Base-by-base conservation (phyloP, 352 stramenopile genomes). In the Globisporangium mamillatum region DNA sequence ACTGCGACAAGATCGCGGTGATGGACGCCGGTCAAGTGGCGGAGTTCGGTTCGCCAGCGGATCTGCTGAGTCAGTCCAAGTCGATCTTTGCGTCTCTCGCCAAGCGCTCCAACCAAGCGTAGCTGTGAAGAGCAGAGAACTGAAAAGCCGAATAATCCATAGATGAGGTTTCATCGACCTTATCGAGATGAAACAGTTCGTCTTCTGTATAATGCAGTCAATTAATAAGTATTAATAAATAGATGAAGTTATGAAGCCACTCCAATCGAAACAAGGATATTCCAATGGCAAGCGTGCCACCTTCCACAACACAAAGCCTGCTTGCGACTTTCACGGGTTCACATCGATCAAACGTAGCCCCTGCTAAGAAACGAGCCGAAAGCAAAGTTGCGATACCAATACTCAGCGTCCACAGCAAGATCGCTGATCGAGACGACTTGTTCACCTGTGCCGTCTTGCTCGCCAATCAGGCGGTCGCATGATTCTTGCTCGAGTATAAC, bases 1-100 rank as follows among this genome's bases (percentile, higher is more conserved):
- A 98, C 75, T 97, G 86, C 67, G 95, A 99, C 76, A 73, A 74
- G 14, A 89, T 99, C 44, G 66, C 98, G 10, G 95, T 98, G 0
- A 87, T 99, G 73, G 94, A 97, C 58, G 63, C 84, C 10, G 97
- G 97, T 0, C 71, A 66, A 29, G 85, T 94, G 10, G 88, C 76
- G 3, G 93, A 98, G 73, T 95, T 91, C 61, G 95, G 80, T 7
- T 53, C 80, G 4, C 92, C 95, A 0, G 16, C 50, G 0, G 71
- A 89, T 7, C 66, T 99, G 16, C 64, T 98, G 53, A 25, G 7
- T 9, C 70, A 61, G 41, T 34, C 58, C 14, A 60, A 73, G 2
- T 77, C 77, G 2, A 60, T 78, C 8, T 90, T 90, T 59, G 44
- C 76, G 0, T 72, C 71, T 6, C 67, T 89, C 0, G 60, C 58